A percentile compares a stretch with the other conserved stretches of the same genome.
Conservation (phyloP, 176 grass and related monocot genomes). For the Triticum dicoccoides region DNA sequence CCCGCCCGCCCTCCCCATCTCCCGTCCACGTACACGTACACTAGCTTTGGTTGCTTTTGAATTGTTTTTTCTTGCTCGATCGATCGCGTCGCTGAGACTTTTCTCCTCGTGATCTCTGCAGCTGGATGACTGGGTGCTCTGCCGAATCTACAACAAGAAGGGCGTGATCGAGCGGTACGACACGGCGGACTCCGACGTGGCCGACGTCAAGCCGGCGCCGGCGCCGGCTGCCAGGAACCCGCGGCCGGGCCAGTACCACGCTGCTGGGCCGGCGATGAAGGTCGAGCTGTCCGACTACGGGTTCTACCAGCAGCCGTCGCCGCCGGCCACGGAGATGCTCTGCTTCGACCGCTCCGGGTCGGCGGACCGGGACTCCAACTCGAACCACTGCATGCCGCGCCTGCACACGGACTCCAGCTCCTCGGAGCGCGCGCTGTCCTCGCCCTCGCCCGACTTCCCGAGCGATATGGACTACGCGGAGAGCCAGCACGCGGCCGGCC, state of each 20-base stretch:
- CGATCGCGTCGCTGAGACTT: background rate
- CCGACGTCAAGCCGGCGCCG: constrained; percentile 27
- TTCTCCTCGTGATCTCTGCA: constrained; percentile 10
- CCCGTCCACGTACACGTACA: background rate
- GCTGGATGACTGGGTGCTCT: constrained; percentile 94
- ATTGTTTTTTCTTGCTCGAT: background rate
- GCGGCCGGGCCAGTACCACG: background rate
- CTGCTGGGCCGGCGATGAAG: constrained; percentile 33
- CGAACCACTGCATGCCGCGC: constrained; percentile 24
- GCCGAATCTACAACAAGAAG: constrained; percentile 99
- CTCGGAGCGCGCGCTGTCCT: constrained; percentile 71
- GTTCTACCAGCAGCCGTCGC: constrained; percentile 25
- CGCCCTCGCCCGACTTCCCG: constrained; percentile 55
- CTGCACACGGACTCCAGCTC: constrained; percentile 59
- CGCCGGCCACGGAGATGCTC: constrained; percentile 43
- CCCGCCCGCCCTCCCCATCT: background rate
- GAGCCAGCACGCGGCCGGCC: constrained; percentile 42
- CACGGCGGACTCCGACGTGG: background rate
- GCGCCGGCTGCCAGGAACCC: constrained; percentile 12
- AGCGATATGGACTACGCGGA: constrained; percentile 61
- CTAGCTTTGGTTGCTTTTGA: background rate
- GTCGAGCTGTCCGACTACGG: constrained; percentile 44
- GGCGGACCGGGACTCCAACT: constrained; percentile 25
- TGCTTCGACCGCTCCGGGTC: constrained; percentile 49
- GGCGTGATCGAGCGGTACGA: constrained; percentile 61